Conservation (phyloP, 2,329 filamentous ascomycete genomes). For the Tolypocladium album region DNA sequence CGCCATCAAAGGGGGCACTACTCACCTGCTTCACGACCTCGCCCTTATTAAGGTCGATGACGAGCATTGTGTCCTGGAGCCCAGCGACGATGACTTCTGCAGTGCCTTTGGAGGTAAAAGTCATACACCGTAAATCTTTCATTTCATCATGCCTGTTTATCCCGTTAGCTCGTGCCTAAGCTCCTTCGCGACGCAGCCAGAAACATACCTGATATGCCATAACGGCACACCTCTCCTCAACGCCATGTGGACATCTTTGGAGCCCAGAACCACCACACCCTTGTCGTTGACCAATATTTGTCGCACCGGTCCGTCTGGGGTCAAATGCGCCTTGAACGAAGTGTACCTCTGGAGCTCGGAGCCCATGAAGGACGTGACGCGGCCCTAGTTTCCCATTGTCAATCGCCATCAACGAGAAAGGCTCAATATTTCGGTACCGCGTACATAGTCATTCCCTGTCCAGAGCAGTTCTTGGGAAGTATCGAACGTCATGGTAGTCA, state of each 20-base stretch:
- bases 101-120: slow-evolving; percentile 78
- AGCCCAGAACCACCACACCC: slow-evolving; percentile 77
- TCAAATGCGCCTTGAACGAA: slow-evolving; percentile 70
- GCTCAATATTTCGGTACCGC: slow-evolving; percentile 12
- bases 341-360: slow-evolving; percentile 81
- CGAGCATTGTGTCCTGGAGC: slow-evolving; percentile 77
- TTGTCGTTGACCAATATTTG: slow-evolving; percentile 88
- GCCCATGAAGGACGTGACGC: slow-evolving; percentile 80
- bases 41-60: slow-evolving; percentile 59
- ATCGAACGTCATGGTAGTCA: slow-evolving; percentile 81
- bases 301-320: slow-evolving; percentile 66
- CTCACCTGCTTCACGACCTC: slow-evolving; percentile 55
- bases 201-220: slow-evolving; percentile 67
- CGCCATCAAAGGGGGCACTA: not conserved
- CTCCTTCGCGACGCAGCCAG: not conserved
- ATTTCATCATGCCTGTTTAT: slow-evolving; percentile 56
- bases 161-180: not conserved
- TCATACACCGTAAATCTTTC: slow-evolving; percentile 87
- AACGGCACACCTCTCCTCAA: slow-evolving; percentile 68
- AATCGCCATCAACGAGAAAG: slow-evolving; percentile 6
- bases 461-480: slow-evolving; percentile 81
- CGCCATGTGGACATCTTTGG: slow-evolving; percentile 81
- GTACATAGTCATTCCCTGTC: slow-evolving; percentile 83
- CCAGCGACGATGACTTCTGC: slow-evolving; percentile 80
- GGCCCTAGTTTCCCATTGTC: slow-evolving; percentile 48